Base-by-base conservation (phyloP, 2,329 filamentous ascomycete species). In the Botrytis fabae region DNA sequence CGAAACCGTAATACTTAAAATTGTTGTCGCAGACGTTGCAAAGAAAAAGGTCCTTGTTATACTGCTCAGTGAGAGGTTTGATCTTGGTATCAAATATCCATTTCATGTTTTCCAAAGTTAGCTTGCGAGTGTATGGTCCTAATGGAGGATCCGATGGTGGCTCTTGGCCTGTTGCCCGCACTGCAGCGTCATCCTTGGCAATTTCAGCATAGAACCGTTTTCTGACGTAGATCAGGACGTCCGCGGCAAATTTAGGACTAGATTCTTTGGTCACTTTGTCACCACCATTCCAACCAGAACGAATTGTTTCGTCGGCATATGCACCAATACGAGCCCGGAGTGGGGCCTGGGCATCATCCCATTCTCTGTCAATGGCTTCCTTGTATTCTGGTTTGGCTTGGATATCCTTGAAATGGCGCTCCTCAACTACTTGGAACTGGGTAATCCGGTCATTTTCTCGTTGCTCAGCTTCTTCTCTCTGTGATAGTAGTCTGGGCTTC, bases 61-160 rank as follows among this genome's bases (percentile, higher is more conserved):
- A 86, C 63, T 84, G 82, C 75, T 93, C 91, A 4, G 91, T 93
- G 71, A 89, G 82, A 38, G 89, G 89, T 78, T 90, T 93, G 79
- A 96, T 86, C 80, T 93, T 94, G 76, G 88, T 88, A 78, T 95
- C 92, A 80, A 92, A 95, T 44, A 95, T 84, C 89, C 91, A 95
- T 81, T 92, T 95, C 92, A 96, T 94, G 79, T 95, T 94, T 79
- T 95, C 93, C 76, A 96, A 83, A 1, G 91, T 92, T 70, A 95
- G 84, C 79, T 86, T 90, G 80, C 88, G 86, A 40, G 86, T 89
- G 77, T 85, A 87, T 10, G 88, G 85, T 0, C 85, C 87, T 75
- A 86, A 83, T 2, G 84, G 82, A 12, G 86, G 85, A 75, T 91
- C 88, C 16, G 80, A 71, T 42, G 81, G 78, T 7, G 84, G 84